Conservation (phyloP, 768 basidiomycete genomes). For the Tylopilus intermedius region DNA sequence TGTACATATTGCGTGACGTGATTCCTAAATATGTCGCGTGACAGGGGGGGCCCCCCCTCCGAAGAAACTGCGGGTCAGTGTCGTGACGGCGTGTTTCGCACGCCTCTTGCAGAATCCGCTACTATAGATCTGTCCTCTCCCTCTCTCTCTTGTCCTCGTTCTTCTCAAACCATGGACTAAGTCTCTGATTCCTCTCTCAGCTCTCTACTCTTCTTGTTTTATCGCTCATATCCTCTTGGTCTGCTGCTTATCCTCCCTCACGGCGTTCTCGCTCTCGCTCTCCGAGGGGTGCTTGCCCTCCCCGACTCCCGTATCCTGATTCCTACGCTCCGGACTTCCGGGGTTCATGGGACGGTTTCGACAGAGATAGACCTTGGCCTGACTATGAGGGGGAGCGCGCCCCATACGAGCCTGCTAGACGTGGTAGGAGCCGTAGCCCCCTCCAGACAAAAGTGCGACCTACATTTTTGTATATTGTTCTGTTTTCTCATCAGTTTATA, state of each 20-base stretch:
- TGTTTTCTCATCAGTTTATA: constrained; percentile 23
- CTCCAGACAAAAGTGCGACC: constrained; percentile 56
- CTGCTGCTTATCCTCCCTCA: constrained; percentile 63
- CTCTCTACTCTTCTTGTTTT: constrained; percentile 28
- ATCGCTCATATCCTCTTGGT: constrained; percentile 72
- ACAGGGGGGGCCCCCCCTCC: too few species aligned
- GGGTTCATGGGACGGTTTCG: constrained; percentile 64
- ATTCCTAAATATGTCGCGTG: too few species aligned
- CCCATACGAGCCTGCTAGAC: constrained; percentile 61
- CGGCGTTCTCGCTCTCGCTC: constrained; percentile 84
- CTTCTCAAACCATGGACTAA: too few species aligned
- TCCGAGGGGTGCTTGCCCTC: constrained; percentile 49
- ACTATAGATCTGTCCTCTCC: too few species aligned
- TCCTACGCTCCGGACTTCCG: constrained; percentile 56
- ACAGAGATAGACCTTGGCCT: constrained; percentile 64
- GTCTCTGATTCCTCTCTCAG: constrained; percentile 48
- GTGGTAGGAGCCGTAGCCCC: constrained; percentile 77
- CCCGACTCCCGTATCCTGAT: constrained; percentile 55
- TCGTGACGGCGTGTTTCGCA: too few species aligned
- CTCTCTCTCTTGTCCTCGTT: too few species aligned
- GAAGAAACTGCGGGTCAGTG: too few species aligned
- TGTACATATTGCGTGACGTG: too few species aligned
- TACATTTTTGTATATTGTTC: neutral
- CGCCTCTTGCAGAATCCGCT: too few species aligned
- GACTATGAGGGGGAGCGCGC: constrained; percentile 66